phyloP scores from a whole-genome alignment of 202 grass and related monocot genomes.

The Cymbopogon flexuosus region DNA sequence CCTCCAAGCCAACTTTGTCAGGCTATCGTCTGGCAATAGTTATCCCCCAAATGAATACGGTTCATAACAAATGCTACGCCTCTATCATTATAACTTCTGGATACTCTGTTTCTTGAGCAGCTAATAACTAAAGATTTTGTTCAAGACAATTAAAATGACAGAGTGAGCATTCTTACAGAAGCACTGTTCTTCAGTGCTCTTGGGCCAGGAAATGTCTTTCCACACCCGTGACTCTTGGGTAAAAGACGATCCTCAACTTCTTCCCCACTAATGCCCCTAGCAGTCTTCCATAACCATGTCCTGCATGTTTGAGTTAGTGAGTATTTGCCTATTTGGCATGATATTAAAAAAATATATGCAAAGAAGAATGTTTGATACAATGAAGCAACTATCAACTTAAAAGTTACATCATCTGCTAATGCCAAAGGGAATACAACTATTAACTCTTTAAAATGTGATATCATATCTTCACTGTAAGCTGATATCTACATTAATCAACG shows the following conservation, averaged over 20 bases:
- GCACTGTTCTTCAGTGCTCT: conserved; percentile 55
- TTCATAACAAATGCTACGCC: neutral
- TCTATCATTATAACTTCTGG: neutral
- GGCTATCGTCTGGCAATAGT: neutral
- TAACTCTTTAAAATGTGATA: conserved; percentile 4
- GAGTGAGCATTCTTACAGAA: conserved; percentile 43
- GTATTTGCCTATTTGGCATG: conserved; percentile 10
- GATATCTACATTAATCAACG: neutral
- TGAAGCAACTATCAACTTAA: neutral
- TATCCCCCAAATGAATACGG: no score
- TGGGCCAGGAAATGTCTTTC: conserved; percentile 98
- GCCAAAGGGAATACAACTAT: neutral
- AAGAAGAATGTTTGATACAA: neutral
- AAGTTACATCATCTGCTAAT: neutral
- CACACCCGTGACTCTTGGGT: conserved; percentile 85
- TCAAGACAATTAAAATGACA: conserved; percentile 4
- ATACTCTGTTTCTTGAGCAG: neutral
- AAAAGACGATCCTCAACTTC: conserved; percentile 91
- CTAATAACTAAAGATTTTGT: neutral
- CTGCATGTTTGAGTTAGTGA: conserved; percentile 27
- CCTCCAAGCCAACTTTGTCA: neutral
- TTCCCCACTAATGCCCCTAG: conserved; percentile 82
- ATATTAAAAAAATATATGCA: neutral
- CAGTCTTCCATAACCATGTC: conserved; percentile 91
- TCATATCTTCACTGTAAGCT: neutral